Base-by-base conservation (phyloP, 495 filamentous ascomycete species). In the Penicillium ucsense region DNA sequence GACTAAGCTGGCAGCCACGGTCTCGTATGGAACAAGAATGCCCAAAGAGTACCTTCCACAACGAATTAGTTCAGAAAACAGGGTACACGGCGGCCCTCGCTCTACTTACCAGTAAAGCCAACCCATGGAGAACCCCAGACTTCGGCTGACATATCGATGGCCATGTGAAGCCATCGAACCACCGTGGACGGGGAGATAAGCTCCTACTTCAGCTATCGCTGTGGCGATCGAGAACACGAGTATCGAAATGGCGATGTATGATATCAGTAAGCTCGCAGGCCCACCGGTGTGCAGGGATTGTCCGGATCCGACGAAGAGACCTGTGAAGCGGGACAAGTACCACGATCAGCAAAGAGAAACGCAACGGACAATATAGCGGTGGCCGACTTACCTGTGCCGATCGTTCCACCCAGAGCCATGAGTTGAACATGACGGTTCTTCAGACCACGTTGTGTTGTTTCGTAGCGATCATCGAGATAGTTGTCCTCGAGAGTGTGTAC, bases 1-100 rank as follows among this genome's bases (percentile, higher is more conserved):
- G 45, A 89, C 80, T 38, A 87, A 63, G 1, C 80, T 76, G 1
- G 85, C 81, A 3, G 84, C 85, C 4, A 80, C 80, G 31, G 89
- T 82, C 54, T 88, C 85, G 48, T 69, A 71, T 2, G 68, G 64
- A 0, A 87, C 82, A 43, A 86, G 67, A 51, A 94, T 91, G 34
- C 85, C 82, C 52, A 72, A 65, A 30, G 69, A 71, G 49, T 75
- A 77, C 20, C 20, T 20, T 20, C 20, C 20, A 20, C 20, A 20
- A 20, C 20, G 20, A 20, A 20, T 20, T 20, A 20, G 20, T 20
- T 2, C 20, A 2, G 20, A 20, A 20, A 20, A 20, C 20, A 20
- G 20, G 1, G 20, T 20, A 20, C 20, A 1, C 20, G 2, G 20
- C 2, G 20, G 2, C 20, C 20, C 2, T 20, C 20, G 20, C 20